These are phyloP conservation scores for Cardiosporidium cionae DNA, from an alignment of 169 alveolate genomes.

Conservation along the genomic window DNA sequence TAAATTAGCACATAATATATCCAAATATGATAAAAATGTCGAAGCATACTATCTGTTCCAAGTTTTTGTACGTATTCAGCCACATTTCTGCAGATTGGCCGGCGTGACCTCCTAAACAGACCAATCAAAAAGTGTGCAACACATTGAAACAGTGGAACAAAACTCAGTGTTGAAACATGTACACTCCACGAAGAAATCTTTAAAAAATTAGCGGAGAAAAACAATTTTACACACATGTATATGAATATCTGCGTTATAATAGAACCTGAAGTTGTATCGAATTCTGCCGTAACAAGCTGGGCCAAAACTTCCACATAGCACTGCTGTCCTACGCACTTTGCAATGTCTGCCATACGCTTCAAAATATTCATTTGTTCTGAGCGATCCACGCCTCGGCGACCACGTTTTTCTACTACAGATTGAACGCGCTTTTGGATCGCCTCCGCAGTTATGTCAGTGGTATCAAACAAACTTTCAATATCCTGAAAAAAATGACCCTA, in stretches of 20 bases:
- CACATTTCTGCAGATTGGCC: neutral
- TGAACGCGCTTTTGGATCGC: conserved; percentile 60
- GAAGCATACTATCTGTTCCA: neutral
- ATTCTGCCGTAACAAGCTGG: conserved; percentile 69
- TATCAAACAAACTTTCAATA: conserved; percentile 52
- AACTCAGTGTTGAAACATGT: neutral
- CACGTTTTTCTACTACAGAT: conserved; percentile 73
- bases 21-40: neutral
- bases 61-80: neutral
- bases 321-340: conserved; percentile 26
- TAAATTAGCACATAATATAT: neutral
- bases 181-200: neutral
- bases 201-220: conserved; percentile 6
- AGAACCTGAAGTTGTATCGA: conserved; percentile 75
- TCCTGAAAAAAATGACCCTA: conserved; percentile 36
- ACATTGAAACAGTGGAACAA: neutral
- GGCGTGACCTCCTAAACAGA: neutral
- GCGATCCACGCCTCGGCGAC: conserved; percentile 75
- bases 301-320: conserved; percentile 70
- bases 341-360: conserved; percentile 64
- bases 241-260: conserved; percentile 66
- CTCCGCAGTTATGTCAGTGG: conserved; percentile 59
- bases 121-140: neutral
- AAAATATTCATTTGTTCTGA: conserved; percentile 67
- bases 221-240: conserved; percentile 33